phyloP scores from a whole-genome alignment of 2,329 filamentous ascomycete species.

The Fonsecaea pedrosoi region DNA sequence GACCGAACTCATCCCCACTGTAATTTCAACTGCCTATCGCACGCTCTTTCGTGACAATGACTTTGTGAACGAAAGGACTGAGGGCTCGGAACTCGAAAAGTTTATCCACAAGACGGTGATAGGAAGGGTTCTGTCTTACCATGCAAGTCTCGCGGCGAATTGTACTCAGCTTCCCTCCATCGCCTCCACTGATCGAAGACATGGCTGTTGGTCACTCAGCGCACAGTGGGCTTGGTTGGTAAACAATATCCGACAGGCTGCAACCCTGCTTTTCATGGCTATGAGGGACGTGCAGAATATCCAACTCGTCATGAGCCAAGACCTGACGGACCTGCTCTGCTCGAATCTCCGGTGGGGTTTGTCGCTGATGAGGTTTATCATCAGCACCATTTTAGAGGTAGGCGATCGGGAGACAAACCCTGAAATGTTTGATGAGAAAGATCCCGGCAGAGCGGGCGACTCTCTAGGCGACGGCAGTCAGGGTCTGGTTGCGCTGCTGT shows the following conservation, averaged over 20 bases:
- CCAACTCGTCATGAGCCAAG: constrained; percentile 48
- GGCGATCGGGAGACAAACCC: constrained; percentile 45
- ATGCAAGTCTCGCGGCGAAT: constrained; percentile 33
- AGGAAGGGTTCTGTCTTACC: constrained; percentile 67
- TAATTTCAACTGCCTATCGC: constrained; percentile 70
- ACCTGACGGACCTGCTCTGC: constrained; percentile 73
- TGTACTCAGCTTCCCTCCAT: constrained; percentile 26
- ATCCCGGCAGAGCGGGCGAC: constrained; percentile 30
- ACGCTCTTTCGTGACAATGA: constrained; percentile 78
- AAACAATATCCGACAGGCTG: constrained; percentile 37
- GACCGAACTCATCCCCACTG: constrained; percentile 64
- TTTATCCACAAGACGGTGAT: constrained; percentile 75
- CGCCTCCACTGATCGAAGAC: constrained; percentile 16
- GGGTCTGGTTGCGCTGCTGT: constrained; percentile 58
- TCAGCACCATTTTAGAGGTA: constrained; percentile 60
- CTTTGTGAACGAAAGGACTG: constrained; percentile 63
- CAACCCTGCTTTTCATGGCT: constrained; percentile 33
- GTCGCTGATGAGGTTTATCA: constrained; percentile 65
- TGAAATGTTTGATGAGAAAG: constrained; percentile 36
- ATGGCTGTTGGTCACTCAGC: constrained; percentile 30
- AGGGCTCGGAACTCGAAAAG: constrained; percentile 70
- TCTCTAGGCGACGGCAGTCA: constrained; percentile 36
- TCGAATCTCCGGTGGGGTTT: constrained; percentile 81
- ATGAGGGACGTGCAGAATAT: constrained; percentile 32
- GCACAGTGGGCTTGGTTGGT: constrained; percentile 40